Evolutionary conservation across 306 rosid species (phyloP), one percentile per base, ranked within the genome.

Genomic region (Rosa chinensis): DNA sequence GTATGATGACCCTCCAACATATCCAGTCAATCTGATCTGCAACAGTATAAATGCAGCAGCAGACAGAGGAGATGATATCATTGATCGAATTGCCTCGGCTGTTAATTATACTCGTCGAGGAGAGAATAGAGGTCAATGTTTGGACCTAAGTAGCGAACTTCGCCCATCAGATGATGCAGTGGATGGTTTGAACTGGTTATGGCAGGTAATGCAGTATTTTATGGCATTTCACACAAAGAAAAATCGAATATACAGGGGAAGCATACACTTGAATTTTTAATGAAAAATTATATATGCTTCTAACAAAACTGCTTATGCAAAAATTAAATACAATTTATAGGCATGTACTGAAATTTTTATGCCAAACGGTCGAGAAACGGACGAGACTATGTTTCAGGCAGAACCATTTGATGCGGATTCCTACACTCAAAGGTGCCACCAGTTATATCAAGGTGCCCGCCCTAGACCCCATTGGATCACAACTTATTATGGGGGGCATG

Each of bases 141-240:
- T 63, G 43, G 69, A 63, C 8, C 21, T 32, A 13, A 63, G 43
- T 63, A 63, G 21, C 4, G 69, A 63, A 32, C 42, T 63, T 11
- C 69, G 44, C 39, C 44, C 69, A 14, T 32, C 69, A 63, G 69
- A 32, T 63, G 69, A 63, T 63, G 20, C 69, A 14, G 39, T 32
- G 40, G 17, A 63, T 63, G 42, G 43, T 63, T 35, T 32, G n/a
- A 63, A 63, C 69, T 63, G 69, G 69, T 35, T 63, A 32, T 84
- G 87, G 87, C 87, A 80, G 84, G 84, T 80, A 40, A 49, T 77
- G 32, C 43, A 55, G 6, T 1, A 5, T 2, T 10, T 61, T 25
- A 28, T 25, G 11, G 17, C 17, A 12, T 62, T 23, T 61, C 5
- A n/a, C 63, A 56, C 10, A 56, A n/a, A 56, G 63, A 21, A 56